Conservation (phyloP, 1,139 yeast genomes). For the Pneumocystis sp. region DNA sequence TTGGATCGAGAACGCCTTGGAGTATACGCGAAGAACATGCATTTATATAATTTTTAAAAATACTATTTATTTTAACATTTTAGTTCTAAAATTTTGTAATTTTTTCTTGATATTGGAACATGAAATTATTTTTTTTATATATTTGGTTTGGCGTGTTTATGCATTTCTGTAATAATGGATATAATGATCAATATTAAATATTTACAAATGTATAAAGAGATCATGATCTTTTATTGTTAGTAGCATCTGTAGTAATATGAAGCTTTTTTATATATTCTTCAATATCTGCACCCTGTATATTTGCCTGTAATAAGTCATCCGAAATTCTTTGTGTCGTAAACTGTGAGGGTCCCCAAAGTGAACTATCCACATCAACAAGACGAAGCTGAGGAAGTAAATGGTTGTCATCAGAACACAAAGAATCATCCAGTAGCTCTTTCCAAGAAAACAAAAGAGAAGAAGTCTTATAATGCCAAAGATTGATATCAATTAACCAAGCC, state of each 20-base stretch:
- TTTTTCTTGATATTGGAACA: not conserved
- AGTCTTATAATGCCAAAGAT: conserved; percentile 66
- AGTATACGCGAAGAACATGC: conserved; percentile 8
- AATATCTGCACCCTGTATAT: conserved; percentile 22
- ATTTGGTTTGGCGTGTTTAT: not conserved
- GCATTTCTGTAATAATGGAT: not conserved
- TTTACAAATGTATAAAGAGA: not conserved
- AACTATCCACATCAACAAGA: conserved; percentile 43
- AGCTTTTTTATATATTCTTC: conserved; percentile 16
- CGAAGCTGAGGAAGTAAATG: conserved; percentile 38
- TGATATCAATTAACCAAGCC: conserved; percentile 63
- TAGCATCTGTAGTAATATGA: conserved; percentile 6
- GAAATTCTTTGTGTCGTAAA: conserved; percentile 89
- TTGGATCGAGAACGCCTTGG: conserved; percentile 11
- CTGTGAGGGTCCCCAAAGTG: conserved; percentile 54
- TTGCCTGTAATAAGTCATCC: conserved; percentile 72
- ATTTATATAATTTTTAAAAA: not conserved
- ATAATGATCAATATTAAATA: not conserved
- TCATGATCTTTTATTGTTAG: not conserved
- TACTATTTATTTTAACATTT: not conserved
- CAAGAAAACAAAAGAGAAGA: conserved; percentile 69
- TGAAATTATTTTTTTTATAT: not conserved
- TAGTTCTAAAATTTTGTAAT: not conserved
- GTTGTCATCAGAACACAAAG: not conserved
- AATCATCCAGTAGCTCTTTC: conserved; percentile 44